Evolutionary conservation across 2,329 filamentous ascomycete genomes (phyloP).

Genomic region (Immersiporthe knoxdaviesiana): DNA sequence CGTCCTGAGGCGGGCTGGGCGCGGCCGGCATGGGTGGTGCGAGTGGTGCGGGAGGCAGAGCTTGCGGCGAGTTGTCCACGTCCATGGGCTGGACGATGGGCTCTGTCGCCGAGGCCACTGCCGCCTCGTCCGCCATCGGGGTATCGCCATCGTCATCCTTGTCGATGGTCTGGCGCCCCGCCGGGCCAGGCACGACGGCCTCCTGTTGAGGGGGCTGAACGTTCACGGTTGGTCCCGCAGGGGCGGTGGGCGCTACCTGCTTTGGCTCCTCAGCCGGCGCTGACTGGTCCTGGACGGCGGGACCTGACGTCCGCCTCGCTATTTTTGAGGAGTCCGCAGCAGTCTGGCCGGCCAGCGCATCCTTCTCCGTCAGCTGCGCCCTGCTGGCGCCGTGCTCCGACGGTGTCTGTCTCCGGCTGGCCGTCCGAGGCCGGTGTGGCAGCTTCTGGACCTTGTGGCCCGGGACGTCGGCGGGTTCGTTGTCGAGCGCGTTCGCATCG

Average conservation of each 20-base stretch:
- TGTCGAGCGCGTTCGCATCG: slow-evolving; percentile 57
- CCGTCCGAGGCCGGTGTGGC: slow-evolving; percentile 57
- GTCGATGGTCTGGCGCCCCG: slow-evolving; percentile 31
- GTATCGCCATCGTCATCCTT: slow-evolving; percentile 63
- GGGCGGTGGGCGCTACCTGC: slow-evolving; percentile 45
- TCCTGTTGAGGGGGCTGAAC: slow-evolving; percentile 44
- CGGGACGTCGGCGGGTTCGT: slow-evolving; percentile 56
- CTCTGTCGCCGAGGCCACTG: slow-evolving; percentile 40
- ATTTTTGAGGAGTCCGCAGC: slow-evolving; percentile 41
- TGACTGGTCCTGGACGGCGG: slow-evolving; percentile 52
- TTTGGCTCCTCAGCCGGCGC: slow-evolving; percentile 51
- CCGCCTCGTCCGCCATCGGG: slow-evolving; percentile 68
- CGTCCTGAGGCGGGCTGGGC: slow-evolving; percentile 41
- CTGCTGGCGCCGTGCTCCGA: slow-evolving; percentile 52
- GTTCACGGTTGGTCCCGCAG: slow-evolving; percentile 44
- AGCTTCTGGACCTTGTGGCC: slow-evolving; percentile 61
- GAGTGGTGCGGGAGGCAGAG: slow-evolving; percentile 52
- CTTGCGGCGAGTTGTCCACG: slow-evolving; percentile 43
- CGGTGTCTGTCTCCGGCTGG: slow-evolving; percentile 56
- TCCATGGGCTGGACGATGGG: slow-evolving; percentile 25
- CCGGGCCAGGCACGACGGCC: slow-evolving; percentile 20
- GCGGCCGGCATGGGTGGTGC: slow-evolving; percentile 49
- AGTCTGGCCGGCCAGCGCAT: slow-evolving; percentile 43
- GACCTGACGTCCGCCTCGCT: slow-evolving; percentile 52
- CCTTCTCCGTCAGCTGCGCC: slow-evolving; percentile 54